phyloP scores from a whole-genome alignment of 805 yeast species.

The Candida odintsovae region DNA sequence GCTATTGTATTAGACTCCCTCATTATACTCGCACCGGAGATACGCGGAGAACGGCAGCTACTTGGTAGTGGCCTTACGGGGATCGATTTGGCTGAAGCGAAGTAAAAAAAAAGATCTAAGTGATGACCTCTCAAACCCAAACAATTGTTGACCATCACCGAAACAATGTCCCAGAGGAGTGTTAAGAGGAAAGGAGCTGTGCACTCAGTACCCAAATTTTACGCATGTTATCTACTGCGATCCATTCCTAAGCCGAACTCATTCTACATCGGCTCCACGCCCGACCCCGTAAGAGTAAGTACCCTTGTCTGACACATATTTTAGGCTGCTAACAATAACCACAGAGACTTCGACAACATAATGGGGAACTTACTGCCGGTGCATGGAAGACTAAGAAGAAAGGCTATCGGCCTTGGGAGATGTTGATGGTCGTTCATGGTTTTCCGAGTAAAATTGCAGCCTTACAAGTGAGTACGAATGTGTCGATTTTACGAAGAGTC shows the following conservation, averaged over 20 bases:
- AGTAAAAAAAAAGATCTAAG: too few relatives aligned
- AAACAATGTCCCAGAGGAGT: constrained; percentile 7
- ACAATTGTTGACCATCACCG: neutral
- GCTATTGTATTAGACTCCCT: too few relatives aligned
- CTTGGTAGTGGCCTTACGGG: too few relatives aligned
- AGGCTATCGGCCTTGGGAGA: constrained; percentile 70
- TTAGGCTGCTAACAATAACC: constrained; percentile 16
- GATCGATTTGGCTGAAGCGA: too few relatives aligned
- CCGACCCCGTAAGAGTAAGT: constrained; percentile 53
- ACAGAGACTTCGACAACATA: constrained; percentile 66
- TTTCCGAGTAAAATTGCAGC: constrained; percentile 69
- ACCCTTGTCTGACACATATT: too few relatives aligned
- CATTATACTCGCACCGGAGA: neutral
- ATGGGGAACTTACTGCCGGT: constrained; percentile 66
- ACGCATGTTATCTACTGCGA: constrained; percentile 66
- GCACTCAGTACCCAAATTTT: constrained; percentile 37
- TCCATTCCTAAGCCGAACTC: constrained; percentile 52
- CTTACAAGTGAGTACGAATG: constrained; percentile 34
- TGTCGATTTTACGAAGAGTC: neutral
- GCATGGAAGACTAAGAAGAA: constrained; percentile 58
- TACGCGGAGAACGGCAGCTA: neutral
- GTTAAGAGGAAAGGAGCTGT: neutral
- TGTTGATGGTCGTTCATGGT: constrained; percentile 58
- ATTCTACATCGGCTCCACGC: constrained; percentile 79
- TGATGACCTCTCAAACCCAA: too few relatives aligned